Percentiles rank a stretch among this genome's conserved stretches.
These are phyloP conservation scores for Dichotomopilus funicola DNA, from an alignment of 2,329 filamentous ascomycete species.

Conservation along the genomic window DNA sequence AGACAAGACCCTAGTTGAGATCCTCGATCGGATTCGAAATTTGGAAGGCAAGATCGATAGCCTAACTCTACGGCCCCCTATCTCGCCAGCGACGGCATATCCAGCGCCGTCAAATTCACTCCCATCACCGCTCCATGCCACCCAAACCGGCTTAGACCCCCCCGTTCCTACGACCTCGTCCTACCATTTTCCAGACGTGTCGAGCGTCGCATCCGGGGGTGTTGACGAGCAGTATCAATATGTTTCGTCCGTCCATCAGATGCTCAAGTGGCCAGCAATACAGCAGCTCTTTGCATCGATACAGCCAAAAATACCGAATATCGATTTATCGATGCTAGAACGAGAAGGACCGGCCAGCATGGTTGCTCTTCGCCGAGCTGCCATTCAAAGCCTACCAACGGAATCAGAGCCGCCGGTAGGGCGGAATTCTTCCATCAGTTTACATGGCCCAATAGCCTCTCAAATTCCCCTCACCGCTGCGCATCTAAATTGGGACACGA, in stretches of 20 bases:
- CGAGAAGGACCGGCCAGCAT: slow-evolving; percentile 33
- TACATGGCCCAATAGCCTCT: slow-evolving; percentile 1
- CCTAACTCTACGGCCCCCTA: slow-evolving; percentile 25
- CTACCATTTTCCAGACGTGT: slow-evolving; percentile 17
- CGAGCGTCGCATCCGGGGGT: slow-evolving; percentile 14
- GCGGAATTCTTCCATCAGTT: slow-evolving; percentile 1
- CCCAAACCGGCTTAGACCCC: slow-evolving; percentile 1
- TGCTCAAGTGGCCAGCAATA: slow-evolving; percentile 44
- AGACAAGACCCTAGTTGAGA: slow-evolving; percentile 56
- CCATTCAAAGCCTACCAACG: slow-evolving; percentile 17
- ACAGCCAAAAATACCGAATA: slow-evolving; percentile 27
- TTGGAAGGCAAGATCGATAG: slow-evolving; percentile 51
- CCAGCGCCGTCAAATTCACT: neutral
- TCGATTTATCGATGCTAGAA: slow-evolving; percentile 30
- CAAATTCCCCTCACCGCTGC: slow-evolving; percentile 8
- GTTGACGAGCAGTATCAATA: slow-evolving; percentile 28
- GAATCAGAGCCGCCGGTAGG: slow-evolving; percentile 4
- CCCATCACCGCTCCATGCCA: neutral
- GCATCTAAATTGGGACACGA: slow-evolving; percentile 40
- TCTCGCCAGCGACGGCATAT: neutral
- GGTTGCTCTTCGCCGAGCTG: slow-evolving; percentile 26
- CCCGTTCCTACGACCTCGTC: slow-evolving; percentile 1
- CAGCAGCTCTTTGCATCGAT: slow-evolving; percentile 34
- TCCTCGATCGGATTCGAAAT: slow-evolving; percentile 48
- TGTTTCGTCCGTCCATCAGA: slow-evolving; percentile 41